A percentile compares a stretch with the other conserved stretches of the same genome.
These are phyloP conservation scores for Backusella australiensis DNA, from an alignment of 192 early-diverging fungal genomes.

Conservation along the genomic window DNA sequence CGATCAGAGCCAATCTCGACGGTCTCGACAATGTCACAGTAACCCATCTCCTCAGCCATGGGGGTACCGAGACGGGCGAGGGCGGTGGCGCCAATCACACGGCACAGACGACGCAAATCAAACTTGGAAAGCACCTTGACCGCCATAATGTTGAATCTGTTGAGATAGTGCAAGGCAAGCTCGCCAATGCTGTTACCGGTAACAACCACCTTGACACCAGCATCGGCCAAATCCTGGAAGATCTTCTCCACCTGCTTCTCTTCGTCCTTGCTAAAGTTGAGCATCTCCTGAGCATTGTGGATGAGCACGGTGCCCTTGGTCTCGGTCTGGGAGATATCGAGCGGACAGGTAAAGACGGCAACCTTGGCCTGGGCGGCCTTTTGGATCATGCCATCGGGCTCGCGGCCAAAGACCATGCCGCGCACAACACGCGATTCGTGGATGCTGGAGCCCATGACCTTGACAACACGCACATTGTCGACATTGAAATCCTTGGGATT, in stretches of 20 bases:
- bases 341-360: constrained; percentile 90
- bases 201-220: constrained; percentile 90
- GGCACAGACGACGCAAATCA: constrained; percentile 92
- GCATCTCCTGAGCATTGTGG: constrained; percentile 94
- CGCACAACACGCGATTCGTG: constrained; percentile 86
- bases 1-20: constrained; percentile 97
- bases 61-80: constrained; percentile 91
- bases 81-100: constrained; percentile 89
- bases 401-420: constrained; percentile 97
- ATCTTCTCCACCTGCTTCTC: constrained; percentile 86
- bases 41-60: constrained; percentile 96
- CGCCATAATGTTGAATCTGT: constrained; percentile 87
- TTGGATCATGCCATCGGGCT: constrained; percentile 77
- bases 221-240: constrained; percentile 86
- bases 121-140: constrained; percentile 94
- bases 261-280: constrained; percentile 94
- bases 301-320: constrained; percentile 99
- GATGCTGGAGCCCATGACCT: constrained; percentile 91
- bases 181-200: constrained; percentile 89
- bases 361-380: constrained; percentile 85
- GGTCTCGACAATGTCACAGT: constrained; percentile 94
- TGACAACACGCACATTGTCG: constrained; percentile 94
- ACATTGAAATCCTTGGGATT: constrained; percentile 88
- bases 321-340: constrained; percentile 93
- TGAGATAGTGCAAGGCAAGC: constrained; percentile 91